Evolutionary conservation across 1,284 basidiomycete species (phyloP).

Genomic region (Wolfiporia cocos): DNA sequence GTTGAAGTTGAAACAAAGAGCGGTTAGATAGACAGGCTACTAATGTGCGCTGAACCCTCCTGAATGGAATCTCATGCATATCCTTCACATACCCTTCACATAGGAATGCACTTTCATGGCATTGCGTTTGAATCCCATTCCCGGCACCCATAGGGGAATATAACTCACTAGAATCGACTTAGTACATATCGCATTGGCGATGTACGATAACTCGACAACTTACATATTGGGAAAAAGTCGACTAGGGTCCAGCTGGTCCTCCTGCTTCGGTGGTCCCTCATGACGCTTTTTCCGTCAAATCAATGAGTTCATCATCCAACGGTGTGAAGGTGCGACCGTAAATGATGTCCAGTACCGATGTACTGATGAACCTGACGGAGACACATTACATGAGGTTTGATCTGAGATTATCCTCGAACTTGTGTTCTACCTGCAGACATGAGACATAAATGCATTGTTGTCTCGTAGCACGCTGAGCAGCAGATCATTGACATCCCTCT

Average conservation of each 20-base stretch:
- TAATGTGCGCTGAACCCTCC: slow-evolving; percentile 13
- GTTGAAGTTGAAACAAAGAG: background rate
- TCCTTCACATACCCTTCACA: slow-evolving; percentile 15
- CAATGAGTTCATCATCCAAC: slow-evolving; percentile 10
- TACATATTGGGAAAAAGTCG: slow-evolving; percentile 14
- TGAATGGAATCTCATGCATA: slow-evolving; percentile 30
- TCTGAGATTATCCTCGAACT: background rate
- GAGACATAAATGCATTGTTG: slow-evolving; percentile 17
- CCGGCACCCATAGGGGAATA: slow-evolving; percentile 46
- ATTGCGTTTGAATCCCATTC: slow-evolving; percentile 41
- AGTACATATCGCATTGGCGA: background rate
- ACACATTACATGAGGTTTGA: background rate
- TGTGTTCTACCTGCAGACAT: slow-evolving; percentile 19
- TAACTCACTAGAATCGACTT: slow-evolving; percentile 25
- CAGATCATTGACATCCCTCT: slow-evolving; percentile 22
- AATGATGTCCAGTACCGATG: slow-evolving; percentile 10
- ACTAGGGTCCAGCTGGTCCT: slow-evolving; percentile 13
- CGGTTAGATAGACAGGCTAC: too few species aligned
- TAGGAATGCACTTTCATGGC: slow-evolving; percentile 30
- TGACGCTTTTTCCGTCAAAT: slow-evolving; percentile 9
- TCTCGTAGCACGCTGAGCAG: slow-evolving; percentile 18
- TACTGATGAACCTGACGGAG: slow-evolving; percentile 9
- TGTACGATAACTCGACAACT: background rate
- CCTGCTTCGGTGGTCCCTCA: slow-evolving; percentile 8
- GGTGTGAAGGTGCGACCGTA: slow-evolving; percentile 13